Evolutionary conservation across 495 filamentous ascomycete species (phyloP).

Genomic region (Monascus purpureus): DNA sequence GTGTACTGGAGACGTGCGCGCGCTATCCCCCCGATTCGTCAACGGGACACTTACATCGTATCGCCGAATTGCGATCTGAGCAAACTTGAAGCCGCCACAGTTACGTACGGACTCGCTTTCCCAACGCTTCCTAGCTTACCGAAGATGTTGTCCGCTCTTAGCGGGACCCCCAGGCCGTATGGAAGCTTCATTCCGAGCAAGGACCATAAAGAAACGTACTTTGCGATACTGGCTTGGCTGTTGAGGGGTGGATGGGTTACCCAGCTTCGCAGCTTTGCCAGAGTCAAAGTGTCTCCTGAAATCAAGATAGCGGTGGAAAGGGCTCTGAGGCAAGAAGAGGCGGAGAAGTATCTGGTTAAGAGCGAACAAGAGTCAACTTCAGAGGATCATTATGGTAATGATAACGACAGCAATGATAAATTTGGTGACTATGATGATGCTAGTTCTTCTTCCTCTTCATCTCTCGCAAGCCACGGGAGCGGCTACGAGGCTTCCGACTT

Average conservation of each 20-base stretch:
- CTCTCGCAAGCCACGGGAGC: slow-evolving; percentile 26
- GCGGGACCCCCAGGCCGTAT: slow-evolving; percentile 63
- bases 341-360: slow-evolving; percentile 27
- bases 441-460: slow-evolving; percentile 27
- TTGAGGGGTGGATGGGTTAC: slow-evolving; percentile 86
- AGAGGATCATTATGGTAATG: slow-evolving; percentile 7
- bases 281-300: slow-evolving; percentile 45
- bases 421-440: slow-evolving; percentile 15
- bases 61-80: slow-evolving; percentile 79
- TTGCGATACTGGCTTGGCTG: slow-evolving; percentile 84
- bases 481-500: slow-evolving; percentile 24
- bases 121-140: slow-evolving; percentile 68
- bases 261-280: slow-evolving; percentile 77
- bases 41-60: slow-evolving; percentile 82
- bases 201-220: slow-evolving; percentile 74
- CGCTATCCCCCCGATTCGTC: slow-evolving; percentile 81
- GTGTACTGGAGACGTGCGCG: slow-evolving; percentile 91
- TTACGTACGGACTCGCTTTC: slow-evolving; percentile 62
- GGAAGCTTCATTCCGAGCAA: slow-evolving; percentile 72
- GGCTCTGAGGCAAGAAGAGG: slow-evolving; percentile 28
- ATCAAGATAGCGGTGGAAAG: slow-evolving; percentile 35
- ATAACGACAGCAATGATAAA: slow-evolving; percentile 8
- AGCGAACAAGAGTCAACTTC: slow-evolving; percentile 7
- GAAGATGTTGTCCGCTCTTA: slow-evolving; percentile 70
- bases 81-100: slow-evolving; percentile 53